Percentiles rank a stretch among this genome's conserved stretches.
phyloP scores from a whole-genome alignment of 345 rosid species.

The Pseudoturritis turrita region DNA sequence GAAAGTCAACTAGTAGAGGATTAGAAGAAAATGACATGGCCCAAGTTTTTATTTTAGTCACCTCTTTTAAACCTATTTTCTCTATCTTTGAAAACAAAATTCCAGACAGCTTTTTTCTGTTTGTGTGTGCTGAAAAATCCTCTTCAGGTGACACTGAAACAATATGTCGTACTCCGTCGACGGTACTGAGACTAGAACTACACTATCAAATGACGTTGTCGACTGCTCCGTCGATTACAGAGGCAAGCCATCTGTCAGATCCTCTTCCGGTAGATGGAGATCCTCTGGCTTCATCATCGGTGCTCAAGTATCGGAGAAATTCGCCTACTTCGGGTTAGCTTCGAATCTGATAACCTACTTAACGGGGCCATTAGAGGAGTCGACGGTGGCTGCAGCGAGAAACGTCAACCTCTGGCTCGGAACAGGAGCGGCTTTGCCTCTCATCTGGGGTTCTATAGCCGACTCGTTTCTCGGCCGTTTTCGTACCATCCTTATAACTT shows the following conservation, averaged over 20 bases:
- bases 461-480: constrained; percentile 51
- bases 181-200: not conserved
- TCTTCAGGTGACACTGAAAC: not conserved
- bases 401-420: constrained; percentile 46
- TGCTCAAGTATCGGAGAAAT: constrained; percentile 44
- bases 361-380: constrained; percentile 40
- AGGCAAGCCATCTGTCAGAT: not conserved
- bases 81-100: too few species aligned
- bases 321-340: constrained; percentile 34
- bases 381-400: constrained; percentile 41
- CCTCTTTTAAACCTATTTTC: too few species aligned
- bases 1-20: too few species aligned
- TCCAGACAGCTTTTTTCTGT: too few species aligned
- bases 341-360: constrained; percentile 39
- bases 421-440: constrained; percentile 32
- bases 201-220: not conserved
- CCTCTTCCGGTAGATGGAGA: too few species aligned
- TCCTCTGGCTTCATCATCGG: not conserved
- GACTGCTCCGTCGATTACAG: not conserved
- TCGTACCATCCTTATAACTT: constrained; percentile 38
- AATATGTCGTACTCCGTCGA: not conserved
- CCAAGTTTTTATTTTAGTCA: too few species aligned
- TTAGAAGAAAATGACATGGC: too few species aligned
- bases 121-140: too few species aligned
- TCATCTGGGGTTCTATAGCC: constrained; percentile 42